Percentiles rank a stretch among this genome's conserved stretches.
Conservation (phyloP, 2,329 filamentous ascomycete genomes). For the Hypomyces perniciosus region DNA sequence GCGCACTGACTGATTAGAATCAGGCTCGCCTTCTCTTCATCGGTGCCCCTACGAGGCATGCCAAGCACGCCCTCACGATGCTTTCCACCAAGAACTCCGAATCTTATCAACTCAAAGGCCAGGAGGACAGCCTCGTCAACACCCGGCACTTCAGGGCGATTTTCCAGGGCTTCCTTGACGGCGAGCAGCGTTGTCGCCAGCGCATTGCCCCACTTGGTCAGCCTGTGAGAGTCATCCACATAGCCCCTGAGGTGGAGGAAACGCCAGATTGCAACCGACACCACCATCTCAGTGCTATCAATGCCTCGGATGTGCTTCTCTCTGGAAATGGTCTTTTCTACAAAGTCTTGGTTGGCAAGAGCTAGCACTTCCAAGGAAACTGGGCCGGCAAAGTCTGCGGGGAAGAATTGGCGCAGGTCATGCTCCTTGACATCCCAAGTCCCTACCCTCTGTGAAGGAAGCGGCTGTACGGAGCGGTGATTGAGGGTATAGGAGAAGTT, state of each 20-base stretch:
- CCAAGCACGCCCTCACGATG: conserved; percentile 53
- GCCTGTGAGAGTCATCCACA: conserved; percentile 67
- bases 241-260: conserved; percentile 88
- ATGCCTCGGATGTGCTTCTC: conserved; percentile 56
- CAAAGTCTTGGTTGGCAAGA: conserved; percentile 64
- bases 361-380: conserved; percentile 58
- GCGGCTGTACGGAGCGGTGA: conserved; percentile 45
- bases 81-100: conserved; percentile 70
- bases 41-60: conserved; percentile 49
- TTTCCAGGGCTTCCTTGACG: conserved; percentile 49
- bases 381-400: conserved; percentile 34
- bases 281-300: conserved; percentile 58
- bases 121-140: conserved; percentile 75
- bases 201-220: conserved; percentile 80
- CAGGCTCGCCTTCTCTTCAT: conserved; percentile 70
- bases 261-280: conserved; percentile 73
- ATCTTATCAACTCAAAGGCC: conserved; percentile 76
- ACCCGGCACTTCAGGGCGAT: conserved; percentile 36
- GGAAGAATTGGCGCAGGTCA: conserved; percentile 43
- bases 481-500: conserved; percentile 63
- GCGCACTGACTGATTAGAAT: conserved; percentile 82
- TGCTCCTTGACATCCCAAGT: conserved; percentile 70
- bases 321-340: conserved; percentile 58
- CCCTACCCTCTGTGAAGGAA: conserved; percentile 39
- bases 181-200: conserved; percentile 63